Percentiles rank a stretch among this genome's conserved stretches.
phyloP scores from a whole-genome alignment of 305 asterid species.

The Stenogyne calaminthoides region DNA sequence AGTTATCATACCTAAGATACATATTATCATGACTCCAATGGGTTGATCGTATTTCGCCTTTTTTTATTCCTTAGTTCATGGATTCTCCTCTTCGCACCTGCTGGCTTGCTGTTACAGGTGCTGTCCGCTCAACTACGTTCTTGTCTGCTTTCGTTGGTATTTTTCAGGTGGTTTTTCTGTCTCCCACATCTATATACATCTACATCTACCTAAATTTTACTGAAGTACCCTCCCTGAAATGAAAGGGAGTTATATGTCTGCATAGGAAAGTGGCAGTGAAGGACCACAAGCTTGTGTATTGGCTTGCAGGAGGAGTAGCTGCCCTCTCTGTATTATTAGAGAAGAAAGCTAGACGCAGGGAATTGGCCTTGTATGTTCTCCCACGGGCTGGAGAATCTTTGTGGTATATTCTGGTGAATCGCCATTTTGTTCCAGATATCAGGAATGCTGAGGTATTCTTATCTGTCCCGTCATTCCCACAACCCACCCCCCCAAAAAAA shows the following conservation, averaged over 20 bases:
- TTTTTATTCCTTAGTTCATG: conserved; percentile 60
- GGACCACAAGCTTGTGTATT: conserved; percentile 94
- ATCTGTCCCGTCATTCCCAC: neutral
- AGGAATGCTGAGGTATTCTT: conserved; percentile 88
- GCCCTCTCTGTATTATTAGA: conserved; percentile 91
- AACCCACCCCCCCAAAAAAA: neutral
- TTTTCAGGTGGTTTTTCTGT: conserved; percentile 69
- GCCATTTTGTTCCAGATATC: conserved; percentile 79
- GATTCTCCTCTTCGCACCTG: conserved; percentile 89
- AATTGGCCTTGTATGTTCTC: conserved; percentile 91
- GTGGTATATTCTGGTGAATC: conserved; percentile 93
- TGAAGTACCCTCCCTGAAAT: conserved; percentile 43
- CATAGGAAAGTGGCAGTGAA: conserved; percentile 84
- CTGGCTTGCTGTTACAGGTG: conserved; percentile 83
- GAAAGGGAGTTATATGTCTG: conserved; percentile 84
- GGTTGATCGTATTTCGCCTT: conserved; percentile 10
- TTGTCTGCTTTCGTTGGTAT: conserved; percentile 96
- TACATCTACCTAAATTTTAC: conserved; percentile 23
- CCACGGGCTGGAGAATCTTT: conserved; percentile 97
- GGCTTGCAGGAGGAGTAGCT: conserved; percentile 90
- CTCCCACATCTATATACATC: conserved; percentile 25
- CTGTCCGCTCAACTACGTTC: conserved; percentile 91
- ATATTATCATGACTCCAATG: neutral
- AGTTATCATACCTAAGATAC: neutral
- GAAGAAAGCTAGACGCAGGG: conserved; percentile 96